These are phyloP conservation scores for Candida takata DNA, from an alignment of 805 yeast species.

Conservation along the genomic window DNA sequence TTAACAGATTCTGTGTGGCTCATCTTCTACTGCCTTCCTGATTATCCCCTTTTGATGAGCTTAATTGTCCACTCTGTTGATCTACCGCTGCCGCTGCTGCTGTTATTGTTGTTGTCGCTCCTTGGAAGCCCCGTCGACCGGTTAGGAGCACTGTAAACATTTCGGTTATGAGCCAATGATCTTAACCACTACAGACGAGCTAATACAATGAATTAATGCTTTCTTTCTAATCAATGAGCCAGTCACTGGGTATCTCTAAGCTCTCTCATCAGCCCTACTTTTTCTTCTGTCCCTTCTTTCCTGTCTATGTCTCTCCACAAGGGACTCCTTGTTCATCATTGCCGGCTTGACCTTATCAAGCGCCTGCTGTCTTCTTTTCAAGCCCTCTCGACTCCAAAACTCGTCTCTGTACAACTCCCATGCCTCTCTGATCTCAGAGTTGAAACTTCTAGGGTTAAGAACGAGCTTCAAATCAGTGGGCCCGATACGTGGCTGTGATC, in stretches of 20 bases:
- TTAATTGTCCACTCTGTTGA: too few species aligned
- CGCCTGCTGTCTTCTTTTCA: constrained; percentile 40
- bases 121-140: too few species aligned
- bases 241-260: too few species aligned
- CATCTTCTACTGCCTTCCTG: too few species aligned
- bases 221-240: too few species aligned
- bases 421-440: constrained; percentile 77
- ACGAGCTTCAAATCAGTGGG: constrained; percentile 75
- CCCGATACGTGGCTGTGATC: constrained; percentile 60
- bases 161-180: too few species aligned
- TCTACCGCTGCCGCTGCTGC: too few species aligned
- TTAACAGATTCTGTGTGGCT: constrained; percentile 7
- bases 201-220: too few species aligned
- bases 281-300: constrained; percentile 35
- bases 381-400: constrained; percentile 85
- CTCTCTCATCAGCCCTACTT: constrained; percentile 13
- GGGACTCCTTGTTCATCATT: constrained; percentile 23
- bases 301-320: constrained; percentile 31
- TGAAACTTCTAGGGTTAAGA: constrained; percentile 73
- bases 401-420: constrained; percentile 94
- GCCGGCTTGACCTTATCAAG: constrained; percentile 6
- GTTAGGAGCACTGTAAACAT: too few species aligned
- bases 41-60: neutral
- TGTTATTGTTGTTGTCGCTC: too few species aligned
- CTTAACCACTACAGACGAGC: too few species aligned